Conservation (phyloP, 108 stramenopile genomes). For the Bacterosira constricta region DNA sequence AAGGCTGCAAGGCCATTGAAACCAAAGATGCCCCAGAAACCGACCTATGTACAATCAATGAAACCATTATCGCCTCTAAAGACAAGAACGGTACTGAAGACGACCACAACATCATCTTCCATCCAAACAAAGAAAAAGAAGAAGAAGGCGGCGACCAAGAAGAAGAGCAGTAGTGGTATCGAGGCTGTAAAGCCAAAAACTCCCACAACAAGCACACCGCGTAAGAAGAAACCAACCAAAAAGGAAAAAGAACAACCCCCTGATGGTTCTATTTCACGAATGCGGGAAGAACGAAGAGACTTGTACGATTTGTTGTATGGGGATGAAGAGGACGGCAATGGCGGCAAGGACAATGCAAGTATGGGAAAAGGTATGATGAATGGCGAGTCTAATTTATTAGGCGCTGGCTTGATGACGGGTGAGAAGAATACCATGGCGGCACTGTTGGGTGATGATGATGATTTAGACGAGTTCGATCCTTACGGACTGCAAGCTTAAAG, state of each 20-base stretch:
- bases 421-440: constrained; percentile 13
- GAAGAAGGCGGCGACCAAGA: constrained; percentile 17
- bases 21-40: constrained; percentile 26
- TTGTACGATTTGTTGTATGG: constrained; percentile 85
- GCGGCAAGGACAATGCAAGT: background rate
- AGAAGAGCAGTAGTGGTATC: constrained; percentile 11
- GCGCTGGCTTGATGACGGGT: too few relatives aligned
- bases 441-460: background rate
- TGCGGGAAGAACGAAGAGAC: constrained; percentile 81
- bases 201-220: background rate
- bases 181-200: constrained; percentile 22
- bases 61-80: constrained; percentile 1
- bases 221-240: constrained; percentile 4
- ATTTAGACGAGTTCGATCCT: background rate
- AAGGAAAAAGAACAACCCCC: constrained; percentile 39
- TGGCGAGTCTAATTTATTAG: too few relatives aligned
- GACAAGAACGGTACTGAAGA: background rate
- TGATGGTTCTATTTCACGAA: constrained; percentile 64
- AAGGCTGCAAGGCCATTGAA: constrained; percentile 22
- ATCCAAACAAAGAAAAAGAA: constrained; percentile 22
- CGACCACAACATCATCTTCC: constrained; percentile 1
- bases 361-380: too few relatives aligned
- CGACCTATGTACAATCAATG: constrained; percentile 1
- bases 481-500: constrained; percentile 1
- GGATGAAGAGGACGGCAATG: constrained; percentile 60